Evolutionary conservation across 345 rosid species (phyloP).

Genomic region (Mallotus nudiflorus): DNA sequence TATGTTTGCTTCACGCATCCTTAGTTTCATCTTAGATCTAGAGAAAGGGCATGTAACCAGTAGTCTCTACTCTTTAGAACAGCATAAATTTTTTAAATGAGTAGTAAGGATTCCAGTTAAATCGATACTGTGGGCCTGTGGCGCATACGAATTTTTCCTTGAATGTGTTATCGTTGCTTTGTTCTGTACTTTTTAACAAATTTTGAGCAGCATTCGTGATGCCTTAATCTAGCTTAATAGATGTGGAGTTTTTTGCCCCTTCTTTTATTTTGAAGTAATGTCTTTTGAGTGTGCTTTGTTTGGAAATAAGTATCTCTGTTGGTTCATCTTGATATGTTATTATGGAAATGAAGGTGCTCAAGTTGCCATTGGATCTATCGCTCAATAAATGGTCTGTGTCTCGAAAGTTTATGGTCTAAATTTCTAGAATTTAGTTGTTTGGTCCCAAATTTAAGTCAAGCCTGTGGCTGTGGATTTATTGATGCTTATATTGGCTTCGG

Average conservation of each 20-base stretch:
- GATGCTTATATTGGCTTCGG: too few species aligned
- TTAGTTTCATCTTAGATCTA: neutral
- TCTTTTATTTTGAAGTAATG: neutral
- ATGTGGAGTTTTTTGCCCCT: neutral
- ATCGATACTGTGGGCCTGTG: neutral
- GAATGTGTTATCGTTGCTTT: neutral
- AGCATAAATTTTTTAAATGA: neutral
- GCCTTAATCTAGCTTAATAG: neutral
- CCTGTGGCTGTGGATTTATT: too few species aligned
- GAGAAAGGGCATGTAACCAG: neutral
- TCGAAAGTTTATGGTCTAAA: too few species aligned
- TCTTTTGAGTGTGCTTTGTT: neutral
- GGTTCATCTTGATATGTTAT: too few species aligned
- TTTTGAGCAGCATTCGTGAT: conserved; percentile 48
- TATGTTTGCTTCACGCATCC: neutral
- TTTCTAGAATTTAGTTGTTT: too few species aligned
- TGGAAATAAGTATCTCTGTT: neutral
- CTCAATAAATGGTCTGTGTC: too few species aligned
- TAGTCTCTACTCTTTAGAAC: neutral
- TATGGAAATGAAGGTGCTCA: too few species aligned
- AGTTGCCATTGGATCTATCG: too few species aligned
- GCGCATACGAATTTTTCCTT: neutral
- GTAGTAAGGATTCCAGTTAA: neutral
- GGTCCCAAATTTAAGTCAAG: too few species aligned
- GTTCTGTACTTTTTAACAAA: neutral